phyloP scores from a whole-genome alignment of 768 basidiomycete species.

The Kockovaella imperatae region DNA sequence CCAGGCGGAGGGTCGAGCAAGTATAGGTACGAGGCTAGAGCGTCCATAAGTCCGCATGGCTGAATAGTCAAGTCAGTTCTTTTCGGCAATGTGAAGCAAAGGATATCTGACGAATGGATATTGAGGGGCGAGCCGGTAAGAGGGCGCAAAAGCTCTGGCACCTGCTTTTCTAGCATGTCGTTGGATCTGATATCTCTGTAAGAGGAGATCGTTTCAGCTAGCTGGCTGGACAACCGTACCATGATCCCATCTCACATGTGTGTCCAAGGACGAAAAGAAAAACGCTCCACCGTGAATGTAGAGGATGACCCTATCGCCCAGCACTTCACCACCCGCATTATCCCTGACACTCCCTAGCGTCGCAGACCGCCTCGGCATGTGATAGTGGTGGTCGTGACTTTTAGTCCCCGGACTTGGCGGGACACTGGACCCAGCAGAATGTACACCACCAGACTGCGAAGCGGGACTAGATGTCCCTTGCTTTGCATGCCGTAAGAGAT shows the following conservation, averaged over 20 bases:
- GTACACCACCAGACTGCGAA: neutral
- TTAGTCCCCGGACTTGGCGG: neutral
- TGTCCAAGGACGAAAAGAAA: too few species aligned
- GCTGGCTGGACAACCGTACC: too few species aligned
- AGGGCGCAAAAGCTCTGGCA: slow-evolving; percentile 42
- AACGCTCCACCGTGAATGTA: slow-evolving; percentile 43
- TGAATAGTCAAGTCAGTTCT: slow-evolving; percentile 8
- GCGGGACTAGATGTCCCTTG: neutral
- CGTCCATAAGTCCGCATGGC: slow-evolving; percentile 40
- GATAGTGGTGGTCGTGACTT: slow-evolving; percentile 7
- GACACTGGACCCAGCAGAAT: neutral
- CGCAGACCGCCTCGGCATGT: slow-evolving; percentile 16
- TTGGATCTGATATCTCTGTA: slow-evolving; percentile 45
- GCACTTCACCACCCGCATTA: slow-evolving; percentile 24
- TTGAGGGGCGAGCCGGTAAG: slow-evolving; percentile 40
- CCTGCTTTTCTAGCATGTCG: slow-evolving; percentile 45
- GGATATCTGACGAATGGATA: slow-evolving; percentile 39
- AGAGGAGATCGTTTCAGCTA: too few species aligned
- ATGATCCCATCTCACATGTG: too few species aligned
- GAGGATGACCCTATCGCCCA: slow-evolving; percentile 37
- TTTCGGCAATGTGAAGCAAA: too few species aligned
- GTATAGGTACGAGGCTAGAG: slow-evolving; percentile 40
- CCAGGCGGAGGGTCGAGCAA: slow-evolving; percentile 37
- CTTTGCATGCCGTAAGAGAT: slow-evolving; percentile 19
- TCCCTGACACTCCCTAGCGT: slow-evolving; percentile 30